Conservation (phyloP, 768 basidiomycete species). For the Pholiota microspora region DNA sequence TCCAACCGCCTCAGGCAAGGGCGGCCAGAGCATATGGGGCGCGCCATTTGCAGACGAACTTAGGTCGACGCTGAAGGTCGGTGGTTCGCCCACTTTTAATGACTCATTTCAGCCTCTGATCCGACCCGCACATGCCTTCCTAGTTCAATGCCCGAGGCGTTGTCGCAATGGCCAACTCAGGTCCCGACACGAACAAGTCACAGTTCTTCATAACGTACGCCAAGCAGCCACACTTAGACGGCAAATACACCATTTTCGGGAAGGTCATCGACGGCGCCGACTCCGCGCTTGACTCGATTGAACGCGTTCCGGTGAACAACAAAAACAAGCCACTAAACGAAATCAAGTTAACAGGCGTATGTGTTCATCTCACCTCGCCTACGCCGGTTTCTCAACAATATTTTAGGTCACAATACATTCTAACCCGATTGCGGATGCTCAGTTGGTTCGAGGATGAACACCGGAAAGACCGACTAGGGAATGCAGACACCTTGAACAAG, state of each 20-base stretch:
- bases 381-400: conserved; percentile 7
- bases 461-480: conserved; percentile 2
- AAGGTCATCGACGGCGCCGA: conserved; percentile 99
- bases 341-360: conserved; percentile 78
- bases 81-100: conserved; percentile 7
- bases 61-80: conserved; percentile 89
- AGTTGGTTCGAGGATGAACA: conserved; percentile 32
- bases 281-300: conserved; percentile 91
- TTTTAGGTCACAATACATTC: conserved; percentile 84
- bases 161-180: conserved; percentile 98
- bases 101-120: conserved; percentile 10
- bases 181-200: conserved; percentile 90
- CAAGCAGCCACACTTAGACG: conserved; percentile 92
- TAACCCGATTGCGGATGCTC: conserved; percentile 90
- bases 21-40: conserved; percentile 97
- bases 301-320: conserved; percentile 83
- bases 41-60: conserved; percentile 90
- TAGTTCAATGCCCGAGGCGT: conserved; percentile 95
- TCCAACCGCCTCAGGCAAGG: conserved; percentile 88
- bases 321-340: conserved; percentile 89
- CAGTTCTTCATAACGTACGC: conserved; percentile 90
- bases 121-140: conserved; percentile 20
- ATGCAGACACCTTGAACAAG: neutral
- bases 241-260: conserved; percentile 92
- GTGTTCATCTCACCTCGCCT: conserved; percentile 24